Base-by-base conservation (phyloP, 805 yeast species). In the Sugiyamaella boreocaroliniensis region DNA sequence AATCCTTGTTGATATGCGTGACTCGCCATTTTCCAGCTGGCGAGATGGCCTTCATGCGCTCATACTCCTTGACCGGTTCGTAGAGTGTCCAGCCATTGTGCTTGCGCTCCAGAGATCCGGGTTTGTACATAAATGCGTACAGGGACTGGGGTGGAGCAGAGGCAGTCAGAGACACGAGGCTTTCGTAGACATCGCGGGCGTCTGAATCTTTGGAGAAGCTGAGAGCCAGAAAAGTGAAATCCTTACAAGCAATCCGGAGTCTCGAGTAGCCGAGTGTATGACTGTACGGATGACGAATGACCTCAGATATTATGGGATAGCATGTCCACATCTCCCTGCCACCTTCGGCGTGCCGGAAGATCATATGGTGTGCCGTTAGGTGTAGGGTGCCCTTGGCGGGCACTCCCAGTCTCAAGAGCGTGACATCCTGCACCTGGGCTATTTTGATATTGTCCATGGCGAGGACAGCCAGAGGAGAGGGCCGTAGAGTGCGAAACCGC, bases 241-340 rank as follows among this genome's bases (percentile, higher is more conserved):
- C 98, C 57, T 89, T 81, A 64, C 97, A 87, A 41, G 82, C 78
- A 10, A 92, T 64, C 46, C 95, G 78, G 45, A 92, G 70, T 54
- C 81, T 80, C 4, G 84, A 63, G 45, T 48, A 60, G 26, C 54
- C 59, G 14, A 52, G 32, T 5, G 55, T 16, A 11, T 44, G 49
- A 29, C 51, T 54, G 47, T 18, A 55, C 50, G 53, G 56, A 37
- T 47, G 58, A 40, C 65, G 58, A 45, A 60, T 59, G 22, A 61
- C 62, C 42, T 67, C 74, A 47, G 80, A 83, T 32, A 90, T 82
- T 57, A 89, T 79, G 1, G 97, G 97, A 67, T 89, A 92, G 54
- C 95, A 85, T 29, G 89, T 77, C 99, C 98, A 93, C 29, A 88
- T 79, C 66, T 93, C 98, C 53, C 81, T 72, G 8, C 60, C 60